Conservation (phyloP, 139 green algal species). For the Gonium pectorale region DNA sequence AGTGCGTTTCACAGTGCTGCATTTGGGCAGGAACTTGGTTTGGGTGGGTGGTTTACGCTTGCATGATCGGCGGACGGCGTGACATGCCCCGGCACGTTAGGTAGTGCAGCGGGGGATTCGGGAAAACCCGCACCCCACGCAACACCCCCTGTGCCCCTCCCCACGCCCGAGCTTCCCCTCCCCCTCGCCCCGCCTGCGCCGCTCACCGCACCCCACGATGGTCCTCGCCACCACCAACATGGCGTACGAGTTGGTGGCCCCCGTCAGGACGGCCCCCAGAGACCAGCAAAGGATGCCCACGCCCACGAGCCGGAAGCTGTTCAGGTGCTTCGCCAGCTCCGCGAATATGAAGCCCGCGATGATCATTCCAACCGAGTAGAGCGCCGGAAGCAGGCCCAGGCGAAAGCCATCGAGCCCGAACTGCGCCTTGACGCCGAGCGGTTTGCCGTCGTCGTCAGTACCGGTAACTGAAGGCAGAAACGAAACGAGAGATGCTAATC, state of each 20-base stretch:
- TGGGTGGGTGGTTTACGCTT: not conserved
- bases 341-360: conserved; percentile 65
- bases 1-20: not conserved
- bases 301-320: conserved; percentile 64
- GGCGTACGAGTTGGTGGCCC: not conserved
- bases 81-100: no score
- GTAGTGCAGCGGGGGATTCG: no score
- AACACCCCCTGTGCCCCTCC: not conserved
- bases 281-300: conserved; percentile 63
- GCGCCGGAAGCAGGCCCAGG: conserved; percentile 45
- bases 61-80: no score
- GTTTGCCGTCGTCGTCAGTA: not conserved
- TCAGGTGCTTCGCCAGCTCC: conserved; percentile 37
- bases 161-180: not conserved
- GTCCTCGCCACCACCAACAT: conserved; percentile 26
- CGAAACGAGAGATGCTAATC: not conserved
- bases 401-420: not conserved
- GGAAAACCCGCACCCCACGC: no score
- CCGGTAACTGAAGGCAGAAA: not conserved
- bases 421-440: not conserved
- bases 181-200: no score
- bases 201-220: conserved; percentile 62
- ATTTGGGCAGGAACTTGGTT: not conserved
- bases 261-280: conserved; percentile 54
- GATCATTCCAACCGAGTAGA: conserved; percentile 69